Conservation (phyloP, 2,329 filamentous ascomycete genomes). For the Cryoendolithus antarcticus region DNA sequence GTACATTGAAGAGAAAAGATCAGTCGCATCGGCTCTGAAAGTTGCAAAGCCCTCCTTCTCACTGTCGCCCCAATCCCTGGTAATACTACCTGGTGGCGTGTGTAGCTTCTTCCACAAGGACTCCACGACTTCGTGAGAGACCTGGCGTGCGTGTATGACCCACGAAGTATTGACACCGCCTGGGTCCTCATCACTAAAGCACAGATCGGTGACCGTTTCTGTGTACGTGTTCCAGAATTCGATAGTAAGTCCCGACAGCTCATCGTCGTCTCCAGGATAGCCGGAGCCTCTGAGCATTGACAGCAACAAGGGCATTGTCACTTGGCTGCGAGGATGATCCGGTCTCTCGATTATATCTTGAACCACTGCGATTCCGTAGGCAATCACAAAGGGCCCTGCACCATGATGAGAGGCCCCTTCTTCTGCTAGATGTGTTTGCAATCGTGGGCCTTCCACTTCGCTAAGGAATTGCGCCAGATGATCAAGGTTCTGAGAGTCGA, state of each 20-base stretch:
- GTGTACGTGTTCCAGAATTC: slow-evolving; percentile 75
- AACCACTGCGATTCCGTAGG: slow-evolving; percentile 56
- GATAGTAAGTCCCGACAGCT: slow-evolving; percentile 58
- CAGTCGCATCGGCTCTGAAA: slow-evolving; percentile 66
- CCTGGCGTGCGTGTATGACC: slow-evolving; percentile 45
- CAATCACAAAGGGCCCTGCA: slow-evolving; percentile 54
- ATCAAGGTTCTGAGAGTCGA: slow-evolving; percentile 46
- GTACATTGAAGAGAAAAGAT: slow-evolving; percentile 62
- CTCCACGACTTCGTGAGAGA: slow-evolving; percentile 43
- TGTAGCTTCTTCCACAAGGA: slow-evolving; percentile 20
- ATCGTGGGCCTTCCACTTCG: slow-evolving; percentile 42
- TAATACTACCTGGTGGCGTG: slow-evolving; percentile 49
- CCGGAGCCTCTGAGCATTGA: slow-evolving; percentile 55
- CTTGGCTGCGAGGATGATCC: slow-evolving; percentile 35
- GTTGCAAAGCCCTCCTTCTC: slow-evolving; percentile 57
- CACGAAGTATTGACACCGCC: slow-evolving; percentile 36
- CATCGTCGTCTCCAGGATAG: slow-evolving; percentile 58
- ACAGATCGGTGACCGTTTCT: slow-evolving; percentile 49
- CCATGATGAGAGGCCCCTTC: slow-evolving; percentile 45
- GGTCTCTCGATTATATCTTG: slow-evolving; percentile 45
- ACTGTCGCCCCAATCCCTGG: slow-evolving; percentile 53
- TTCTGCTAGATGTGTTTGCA: slow-evolving; percentile 22
- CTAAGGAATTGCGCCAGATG: slow-evolving; percentile 48
- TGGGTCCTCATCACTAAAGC: slow-evolving; percentile 36
- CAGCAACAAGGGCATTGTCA: slow-evolving; percentile 2